phyloP scores from a whole-genome alignment of 1,139 yeast genomes.

The Sugiyamaella neomexicana region DNA sequence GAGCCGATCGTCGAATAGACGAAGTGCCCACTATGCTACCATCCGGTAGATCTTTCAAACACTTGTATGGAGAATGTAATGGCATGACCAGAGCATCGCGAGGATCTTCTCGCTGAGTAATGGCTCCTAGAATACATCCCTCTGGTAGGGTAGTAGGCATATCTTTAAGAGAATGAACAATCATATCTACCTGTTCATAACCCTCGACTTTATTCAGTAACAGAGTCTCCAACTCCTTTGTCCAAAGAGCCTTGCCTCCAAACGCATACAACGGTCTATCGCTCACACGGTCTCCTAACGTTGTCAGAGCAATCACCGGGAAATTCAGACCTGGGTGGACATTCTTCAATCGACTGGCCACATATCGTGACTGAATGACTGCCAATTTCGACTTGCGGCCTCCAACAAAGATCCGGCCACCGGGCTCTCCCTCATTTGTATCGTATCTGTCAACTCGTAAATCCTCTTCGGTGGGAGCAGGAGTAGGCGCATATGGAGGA shows the following conservation, averaged over 20 bases:
- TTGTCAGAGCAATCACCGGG: constrained; percentile 73
- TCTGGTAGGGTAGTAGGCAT: constrained; percentile 92
- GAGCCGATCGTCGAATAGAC: constrained; percentile 90
- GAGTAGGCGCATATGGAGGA: constrained; percentile 14
- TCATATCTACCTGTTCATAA: constrained; percentile 69
- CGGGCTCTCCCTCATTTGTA: constrained; percentile 24
- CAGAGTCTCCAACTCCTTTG: constrained; percentile 85
- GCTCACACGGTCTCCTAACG: constrained; percentile 88
- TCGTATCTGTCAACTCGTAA: constrained; percentile 24
- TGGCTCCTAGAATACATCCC: constrained; percentile 86
- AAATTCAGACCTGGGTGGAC: constrained; percentile 65
- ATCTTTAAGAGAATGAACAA: constrained; percentile 87
- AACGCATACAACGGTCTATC: constrained; percentile 85
- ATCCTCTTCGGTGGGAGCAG: constrained; percentile 15
- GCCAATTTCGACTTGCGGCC: constrained; percentile 89
- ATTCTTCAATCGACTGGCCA: constrained; percentile 58
- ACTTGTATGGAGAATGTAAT: constrained; percentile 58
- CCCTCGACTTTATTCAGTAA: constrained; percentile 61
- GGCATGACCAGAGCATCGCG: constrained; percentile 92
- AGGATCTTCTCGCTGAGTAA: constrained; percentile 84
- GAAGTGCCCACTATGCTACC: constrained; percentile 94
- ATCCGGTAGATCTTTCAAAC: constrained; percentile 70
- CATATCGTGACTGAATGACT: constrained; percentile 77
- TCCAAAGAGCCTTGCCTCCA: constrained; percentile 96
- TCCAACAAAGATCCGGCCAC: constrained; percentile 53